A percentile compares a stretch with the other conserved stretches of the same genome.
Evolutionary conservation across 495 filamentous ascomycete species (phyloP).

Genomic region (Achaetomiella virescens): DNA sequence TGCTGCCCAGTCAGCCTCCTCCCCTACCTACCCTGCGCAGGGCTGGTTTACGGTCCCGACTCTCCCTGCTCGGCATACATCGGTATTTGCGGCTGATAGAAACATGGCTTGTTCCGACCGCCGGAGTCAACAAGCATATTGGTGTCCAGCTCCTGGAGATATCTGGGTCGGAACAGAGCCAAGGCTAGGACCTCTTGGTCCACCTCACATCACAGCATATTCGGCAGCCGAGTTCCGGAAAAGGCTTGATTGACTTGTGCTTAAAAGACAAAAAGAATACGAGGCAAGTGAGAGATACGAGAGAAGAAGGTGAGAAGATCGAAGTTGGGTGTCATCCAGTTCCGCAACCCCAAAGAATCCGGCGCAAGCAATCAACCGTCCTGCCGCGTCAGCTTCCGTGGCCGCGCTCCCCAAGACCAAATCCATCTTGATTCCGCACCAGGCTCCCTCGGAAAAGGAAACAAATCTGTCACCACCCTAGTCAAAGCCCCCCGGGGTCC

Average conservation of each 20-base stretch:
- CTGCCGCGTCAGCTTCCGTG: slow-evolving; percentile 5
- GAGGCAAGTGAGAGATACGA: slow-evolving; percentile 4
- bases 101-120: no score
- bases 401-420: slow-evolving; percentile 1
- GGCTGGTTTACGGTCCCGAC: no score
- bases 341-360: background rate
- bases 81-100: no score
- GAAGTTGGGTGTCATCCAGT: background rate
- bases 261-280: slow-evolving; percentile 11
- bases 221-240: slow-evolving; percentile 4
- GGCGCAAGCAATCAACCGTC: slow-evolving; percentile 12
- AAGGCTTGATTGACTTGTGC: slow-evolving; percentile 34
- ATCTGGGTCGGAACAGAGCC: no score
- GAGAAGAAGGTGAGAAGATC: slow-evolving; percentile 5
- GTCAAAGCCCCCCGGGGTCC: background rate
- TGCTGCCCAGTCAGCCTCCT: no score
- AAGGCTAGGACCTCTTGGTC: no score
- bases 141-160: no score
- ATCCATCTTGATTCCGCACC: slow-evolving; percentile 12
- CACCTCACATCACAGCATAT: no score
- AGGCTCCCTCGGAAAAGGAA: slow-evolving; percentile 12
- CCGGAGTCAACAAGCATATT: background rate
- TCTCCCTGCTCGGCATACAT: no score
- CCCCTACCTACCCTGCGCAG: no score
- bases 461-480: slow-evolving; percentile 3